These are phyloP conservation scores for Stagonosporopsis cucurbitacearum DNA, from an alignment of 2,329 filamentous ascomycete species.

Conservation along the genomic window DNA sequence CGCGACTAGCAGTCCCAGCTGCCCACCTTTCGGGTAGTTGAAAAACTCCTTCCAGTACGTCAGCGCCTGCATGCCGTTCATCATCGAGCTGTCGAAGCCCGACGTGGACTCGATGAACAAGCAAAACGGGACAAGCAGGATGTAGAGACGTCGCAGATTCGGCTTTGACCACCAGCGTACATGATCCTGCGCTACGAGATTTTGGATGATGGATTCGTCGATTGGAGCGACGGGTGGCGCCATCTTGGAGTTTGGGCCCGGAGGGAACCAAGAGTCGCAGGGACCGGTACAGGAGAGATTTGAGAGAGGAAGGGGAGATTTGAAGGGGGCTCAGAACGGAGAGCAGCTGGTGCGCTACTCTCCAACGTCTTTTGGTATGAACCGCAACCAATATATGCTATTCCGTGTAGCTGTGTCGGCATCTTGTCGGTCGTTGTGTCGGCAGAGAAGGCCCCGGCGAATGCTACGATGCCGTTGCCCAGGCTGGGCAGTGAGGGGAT, in stretches of 20 bases:
- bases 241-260: slow-evolving; percentile 23
- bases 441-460: slow-evolving; percentile 6
- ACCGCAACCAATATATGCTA: not conserved
- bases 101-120: slow-evolving; percentile 69
- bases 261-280: no score
- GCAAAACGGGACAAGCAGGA: slow-evolving; percentile 65
- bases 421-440: slow-evolving; percentile 6
- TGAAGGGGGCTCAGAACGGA: not conserved
- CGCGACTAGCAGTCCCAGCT: slow-evolving; percentile 63
- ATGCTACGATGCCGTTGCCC: slow-evolving; percentile 16
- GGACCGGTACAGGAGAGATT: no score
- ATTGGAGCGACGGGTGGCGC: slow-evolving; percentile 27
- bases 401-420: slow-evolving; percentile 4
- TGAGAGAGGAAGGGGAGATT: no score
- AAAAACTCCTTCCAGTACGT: slow-evolving; percentile 56
- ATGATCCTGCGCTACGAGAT: slow-evolving; percentile 45
- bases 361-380: not conserved
- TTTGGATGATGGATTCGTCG: slow-evolving; percentile 42
- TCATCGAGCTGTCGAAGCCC: slow-evolving; percentile 63
- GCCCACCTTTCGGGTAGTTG: slow-evolving; percentile 52
- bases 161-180: slow-evolving; percentile 65
- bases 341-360: not conserved
- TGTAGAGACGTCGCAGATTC: slow-evolving; percentile 63
- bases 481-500: slow-evolving; percentile 35
- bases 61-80: slow-evolving; percentile 45